phyloP scores from a whole-genome alignment of 805 yeast species.

The Lachancea thermotolerans region DNA sequence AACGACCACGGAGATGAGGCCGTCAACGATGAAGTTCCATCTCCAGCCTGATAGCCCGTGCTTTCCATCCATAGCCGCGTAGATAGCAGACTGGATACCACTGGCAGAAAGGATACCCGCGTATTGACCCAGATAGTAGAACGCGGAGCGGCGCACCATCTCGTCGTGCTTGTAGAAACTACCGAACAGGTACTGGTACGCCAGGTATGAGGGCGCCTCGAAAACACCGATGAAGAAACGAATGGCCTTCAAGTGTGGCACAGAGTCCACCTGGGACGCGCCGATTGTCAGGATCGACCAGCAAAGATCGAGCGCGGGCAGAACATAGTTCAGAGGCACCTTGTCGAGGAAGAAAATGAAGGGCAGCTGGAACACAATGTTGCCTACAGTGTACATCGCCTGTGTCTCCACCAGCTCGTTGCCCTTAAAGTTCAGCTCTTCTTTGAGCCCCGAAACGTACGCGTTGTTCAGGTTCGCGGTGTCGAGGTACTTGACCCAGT shows the following conservation, averaged over 20 bases:
- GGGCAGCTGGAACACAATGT: slow-evolving; percentile 55
- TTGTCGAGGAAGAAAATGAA: slow-evolving; percentile 50
- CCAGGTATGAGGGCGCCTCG: slow-evolving; percentile 58
- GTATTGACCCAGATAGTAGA: slow-evolving; percentile 56
- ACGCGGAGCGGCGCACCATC: slow-evolving; percentile 54
- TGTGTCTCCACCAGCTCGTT: slow-evolving; percentile 57
- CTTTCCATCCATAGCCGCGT: slow-evolving; percentile 40
- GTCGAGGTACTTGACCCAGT: slow-evolving; percentile 63
- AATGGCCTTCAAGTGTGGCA: slow-evolving; percentile 45
- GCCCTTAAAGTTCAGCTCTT: slow-evolving; percentile 49
- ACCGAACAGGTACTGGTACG: slow-evolving; percentile 51
- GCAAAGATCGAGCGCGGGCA: slow-evolving; percentile 45
- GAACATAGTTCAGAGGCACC: slow-evolving; percentile 42
- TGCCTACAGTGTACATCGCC: slow-evolving; percentile 52
- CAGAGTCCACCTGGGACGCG: slow-evolving; percentile 39
- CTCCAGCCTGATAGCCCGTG: slow-evolving; percentile 59
- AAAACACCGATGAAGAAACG: slow-evolving; percentile 59
- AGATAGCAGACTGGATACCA: slow-evolving; percentile 52
- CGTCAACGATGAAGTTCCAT: slow-evolving; percentile 68
- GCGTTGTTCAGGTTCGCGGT: slow-evolving; percentile 57
- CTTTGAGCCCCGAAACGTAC: slow-evolving; percentile 57
- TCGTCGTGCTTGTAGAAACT: slow-evolving; percentile 52
- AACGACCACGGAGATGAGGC: slow-evolving; percentile 49
- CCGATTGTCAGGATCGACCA: slow-evolving; percentile 60
- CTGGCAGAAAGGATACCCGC: slow-evolving; percentile 59